A percentile compares a stretch with the other conserved stretches of the same genome.
Conservation (phyloP, 331 rosid species). For the Pyracantha coccinea region DNA sequence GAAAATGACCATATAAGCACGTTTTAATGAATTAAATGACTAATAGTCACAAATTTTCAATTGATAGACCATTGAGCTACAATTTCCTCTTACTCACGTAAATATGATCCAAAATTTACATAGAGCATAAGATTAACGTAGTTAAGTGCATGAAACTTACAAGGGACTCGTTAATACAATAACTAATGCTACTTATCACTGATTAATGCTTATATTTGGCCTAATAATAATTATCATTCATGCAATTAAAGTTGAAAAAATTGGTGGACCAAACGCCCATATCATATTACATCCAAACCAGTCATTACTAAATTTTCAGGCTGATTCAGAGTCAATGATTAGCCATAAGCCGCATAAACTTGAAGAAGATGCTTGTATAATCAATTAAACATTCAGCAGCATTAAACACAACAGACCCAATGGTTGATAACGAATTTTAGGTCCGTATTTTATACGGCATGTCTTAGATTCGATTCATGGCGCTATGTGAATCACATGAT, state of each 20-base stretch:
- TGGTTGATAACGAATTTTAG: too few species aligned
- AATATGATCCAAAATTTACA: neutral
- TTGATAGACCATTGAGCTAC: too few species aligned
- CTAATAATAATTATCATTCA: neutral
- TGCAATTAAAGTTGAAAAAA: neutral
- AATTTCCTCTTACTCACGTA: too few species aligned
- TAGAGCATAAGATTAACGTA: neutral
- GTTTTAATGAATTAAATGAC: too few species aligned
- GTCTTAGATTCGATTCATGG: rapidly evolving
- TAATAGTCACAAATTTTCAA: too few species aligned
- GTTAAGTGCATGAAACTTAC: neutral
- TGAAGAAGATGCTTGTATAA: slow-evolving; percentile 2
- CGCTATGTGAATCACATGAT: too few species aligned
- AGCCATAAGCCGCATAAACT: slow-evolving; percentile 7
- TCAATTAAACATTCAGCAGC: neutral
- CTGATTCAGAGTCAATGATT: slow-evolving; percentile 30
- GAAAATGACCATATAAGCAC: too few species aligned
- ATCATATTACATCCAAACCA: slow-evolving; percentile 1
- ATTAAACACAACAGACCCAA: neutral
- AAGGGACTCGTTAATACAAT: too few species aligned
- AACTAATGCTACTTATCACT: neutral
- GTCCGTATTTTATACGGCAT: too few species aligned
- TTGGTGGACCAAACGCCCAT: neutral
- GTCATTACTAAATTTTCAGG: slow-evolving; percentile 36
- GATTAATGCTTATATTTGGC: neutral